phyloP scores from a whole-genome alignment of 768 basidiomycete genomes.

The Mycena belliarum region DNA sequence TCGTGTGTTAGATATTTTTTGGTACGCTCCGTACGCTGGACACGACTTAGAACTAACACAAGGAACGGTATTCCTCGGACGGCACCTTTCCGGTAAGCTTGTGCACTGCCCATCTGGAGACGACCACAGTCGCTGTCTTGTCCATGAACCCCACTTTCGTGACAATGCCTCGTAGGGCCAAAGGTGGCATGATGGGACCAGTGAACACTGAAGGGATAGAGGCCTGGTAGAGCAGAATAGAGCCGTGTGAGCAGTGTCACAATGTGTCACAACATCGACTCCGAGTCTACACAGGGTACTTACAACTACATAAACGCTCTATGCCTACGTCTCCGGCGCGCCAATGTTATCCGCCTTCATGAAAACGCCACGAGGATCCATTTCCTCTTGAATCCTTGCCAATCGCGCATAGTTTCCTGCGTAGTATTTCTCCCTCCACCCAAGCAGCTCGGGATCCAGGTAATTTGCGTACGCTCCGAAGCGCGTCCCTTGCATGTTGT shows the following conservation, averaged over 20 bases:
- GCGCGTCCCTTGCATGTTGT: background rate
- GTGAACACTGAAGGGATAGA: no score
- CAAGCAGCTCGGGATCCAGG: slow-evolving; percentile 23
- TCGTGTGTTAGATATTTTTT: slow-evolving; percentile 83
- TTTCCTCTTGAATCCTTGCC: slow-evolving; percentile 9
- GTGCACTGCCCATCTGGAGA: slow-evolving; percentile 73
- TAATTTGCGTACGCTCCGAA: slow-evolving; percentile 28
- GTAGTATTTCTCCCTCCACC: slow-evolving; percentile 27
- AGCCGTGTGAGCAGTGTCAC: no score
- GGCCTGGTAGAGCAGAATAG: no score
- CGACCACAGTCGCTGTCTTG: slow-evolving; percentile 83
- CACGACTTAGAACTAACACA: slow-evolving; percentile 2
- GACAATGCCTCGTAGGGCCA: slow-evolving; percentile 73
- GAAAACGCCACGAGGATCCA: slow-evolving; percentile 24
- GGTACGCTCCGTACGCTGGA: slow-evolving; percentile 68
- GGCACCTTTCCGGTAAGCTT: slow-evolving; percentile 75
- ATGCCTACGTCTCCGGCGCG: background rate
- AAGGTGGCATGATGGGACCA: slow-evolving; percentile 71
- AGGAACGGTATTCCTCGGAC: background rate
- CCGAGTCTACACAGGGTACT: no score
- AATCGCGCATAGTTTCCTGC: slow-evolving; percentile 15
- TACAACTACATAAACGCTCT: no score
- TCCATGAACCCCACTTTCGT: slow-evolving; percentile 83
- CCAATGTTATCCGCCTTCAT: slow-evolving; percentile 14
- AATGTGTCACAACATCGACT: no score